Evolutionary conservation across 208 protist genomes (phyloP).

Genomic region (Trypanosoma brucei): DNA sequence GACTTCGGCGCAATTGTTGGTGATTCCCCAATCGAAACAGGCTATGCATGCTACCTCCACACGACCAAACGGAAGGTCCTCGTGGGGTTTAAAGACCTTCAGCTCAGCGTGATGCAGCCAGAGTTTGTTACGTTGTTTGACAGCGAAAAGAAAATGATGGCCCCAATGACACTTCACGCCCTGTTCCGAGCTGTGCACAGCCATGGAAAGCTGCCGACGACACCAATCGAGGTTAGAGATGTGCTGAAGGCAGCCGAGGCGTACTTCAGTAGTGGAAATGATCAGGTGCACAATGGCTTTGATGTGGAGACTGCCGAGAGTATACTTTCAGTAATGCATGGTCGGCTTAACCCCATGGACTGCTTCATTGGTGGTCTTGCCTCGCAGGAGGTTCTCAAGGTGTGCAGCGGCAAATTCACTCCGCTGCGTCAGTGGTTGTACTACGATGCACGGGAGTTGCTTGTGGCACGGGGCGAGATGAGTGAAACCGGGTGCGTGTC

Average conservation of each 20-base stretch:
- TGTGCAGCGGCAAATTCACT: constrained; percentile 93
- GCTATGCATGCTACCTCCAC: constrained; percentile 81
- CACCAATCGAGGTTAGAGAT: constrained; percentile 30
- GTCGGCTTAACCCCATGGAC: constrained; percentile 88
- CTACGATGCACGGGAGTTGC: constrained; percentile 93
- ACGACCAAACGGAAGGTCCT: constrained; percentile 78
- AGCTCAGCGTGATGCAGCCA: constrained; percentile 44
- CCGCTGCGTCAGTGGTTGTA: constrained; percentile 96
- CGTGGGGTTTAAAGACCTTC: constrained; percentile 57
- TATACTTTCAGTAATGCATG: constrained; percentile 55
- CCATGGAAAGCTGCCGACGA: constrained; percentile 14
- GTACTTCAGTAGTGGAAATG: constrained; percentile 22
- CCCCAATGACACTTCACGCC: constrained; percentile 64
- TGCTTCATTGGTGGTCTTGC: constrained; percentile 93
- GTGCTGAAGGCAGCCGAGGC: constrained; percentile 30
- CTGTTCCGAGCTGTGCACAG: constrained; percentile 70
- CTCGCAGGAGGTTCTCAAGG: constrained; percentile 96
- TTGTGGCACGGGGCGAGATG: constrained; percentile 38
- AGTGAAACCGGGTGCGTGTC: constrained; percentile 17
- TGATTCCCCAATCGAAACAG: constrained; percentile 32
- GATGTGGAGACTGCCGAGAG: constrained; percentile 22
- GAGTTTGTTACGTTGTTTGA: constrained; percentile 75
- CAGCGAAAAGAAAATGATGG: constrained; percentile 72
- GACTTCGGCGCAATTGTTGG: constrained; percentile 23
- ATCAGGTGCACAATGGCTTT: constrained; percentile 11